Evolutionary conservation across 208 protist genomes (phyloP), one percentile per base, ranked within the genome.

Genomic region (Paratrypanosoma confusum): DNA sequence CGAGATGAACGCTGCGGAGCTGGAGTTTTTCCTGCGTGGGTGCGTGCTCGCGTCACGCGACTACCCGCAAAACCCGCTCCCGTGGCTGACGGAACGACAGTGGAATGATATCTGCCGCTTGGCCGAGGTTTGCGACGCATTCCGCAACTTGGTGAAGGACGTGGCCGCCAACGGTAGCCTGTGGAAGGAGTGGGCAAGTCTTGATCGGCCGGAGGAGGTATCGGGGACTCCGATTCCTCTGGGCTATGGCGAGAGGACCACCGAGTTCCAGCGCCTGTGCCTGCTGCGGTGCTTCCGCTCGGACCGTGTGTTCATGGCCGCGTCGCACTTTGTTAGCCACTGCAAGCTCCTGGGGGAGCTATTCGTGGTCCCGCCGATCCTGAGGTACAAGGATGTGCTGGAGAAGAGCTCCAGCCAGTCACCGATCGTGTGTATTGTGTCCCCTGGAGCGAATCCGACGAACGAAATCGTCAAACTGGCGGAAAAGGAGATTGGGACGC

Each of bases 1-100:
- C 40, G 58, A 75, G 27, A 65, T 98, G 49, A 45, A 77, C 38
- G 45, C 50, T n/a, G 40, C 34, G 23, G 81, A 97, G 56, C 74
- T 99, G 7, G 96, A 99, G 57, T 99, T 99, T 65, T 98, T 99
- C 58, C 70, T 99, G 18, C 97, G 97, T 32, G 97, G 97, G 33
- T 98, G 97, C 56, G 73, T 97, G 13, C 57, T 93, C 5, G 75
- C 97, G n/a, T 86, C 87, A 18, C 95, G 97, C 58, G 58, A 73
- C 52, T 91, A 77, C 43, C 71, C 79, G 34, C 27, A 63, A 10
- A 95, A 92, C 56, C 89, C 89, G 21, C 54, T 67, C 14, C 44
- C 64, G 7, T 99, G 95, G 95, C 55, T 99, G 21, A 81, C 94
- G 25, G 93, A 97, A 48, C 55, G 93, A 25, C 88, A 96, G 44